Evolutionary conservation across 2,329 filamentous ascomycete genomes (phyloP).

Genomic region (Aschersonia sp.): DNA sequence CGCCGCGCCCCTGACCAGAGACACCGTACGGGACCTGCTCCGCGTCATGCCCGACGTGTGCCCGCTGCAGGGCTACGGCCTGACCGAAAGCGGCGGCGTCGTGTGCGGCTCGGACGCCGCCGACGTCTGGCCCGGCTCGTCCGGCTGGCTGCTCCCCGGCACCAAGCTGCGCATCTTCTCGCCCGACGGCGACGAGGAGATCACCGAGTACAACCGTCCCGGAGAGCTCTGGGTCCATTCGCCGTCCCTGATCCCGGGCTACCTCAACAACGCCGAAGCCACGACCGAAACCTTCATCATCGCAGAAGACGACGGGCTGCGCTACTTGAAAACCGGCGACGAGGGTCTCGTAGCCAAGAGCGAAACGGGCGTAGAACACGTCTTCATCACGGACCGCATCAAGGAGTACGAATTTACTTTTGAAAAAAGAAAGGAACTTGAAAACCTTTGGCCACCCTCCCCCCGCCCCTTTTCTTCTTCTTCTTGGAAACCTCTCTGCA

Average conservation of each 20-base stretch:
- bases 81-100: constrained; percentile 50
- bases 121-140: constrained; percentile 59
- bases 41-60: constrained; percentile 46
- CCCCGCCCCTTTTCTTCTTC: background rate
- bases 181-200: constrained; percentile 25
- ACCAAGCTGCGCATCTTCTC: constrained; percentile 48
- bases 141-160: constrained; percentile 54
- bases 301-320: constrained; percentile 36
- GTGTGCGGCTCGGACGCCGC: constrained; percentile 8
- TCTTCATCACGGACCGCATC: constrained; percentile 66
- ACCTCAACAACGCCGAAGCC: constrained; percentile 68
- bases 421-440: background rate
- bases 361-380: constrained; percentile 51
- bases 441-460: no score
- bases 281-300: constrained; percentile 58
- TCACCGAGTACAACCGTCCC: constrained; percentile 50
- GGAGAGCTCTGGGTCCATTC: constrained; percentile 69
- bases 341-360: constrained; percentile 45
- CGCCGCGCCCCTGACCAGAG: constrained; percentile 62
- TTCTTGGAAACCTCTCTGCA: background rate
- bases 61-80: constrained; percentile 54
- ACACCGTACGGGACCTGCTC: constrained; percentile 51
- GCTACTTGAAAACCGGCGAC: constrained; percentile 70
- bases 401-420: constrained; percentile 27
- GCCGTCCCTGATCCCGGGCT: constrained; percentile 62